Base-by-base conservation (phyloP, 352 stramenopile genomes). In the Plasmopara halstedii region DNA sequence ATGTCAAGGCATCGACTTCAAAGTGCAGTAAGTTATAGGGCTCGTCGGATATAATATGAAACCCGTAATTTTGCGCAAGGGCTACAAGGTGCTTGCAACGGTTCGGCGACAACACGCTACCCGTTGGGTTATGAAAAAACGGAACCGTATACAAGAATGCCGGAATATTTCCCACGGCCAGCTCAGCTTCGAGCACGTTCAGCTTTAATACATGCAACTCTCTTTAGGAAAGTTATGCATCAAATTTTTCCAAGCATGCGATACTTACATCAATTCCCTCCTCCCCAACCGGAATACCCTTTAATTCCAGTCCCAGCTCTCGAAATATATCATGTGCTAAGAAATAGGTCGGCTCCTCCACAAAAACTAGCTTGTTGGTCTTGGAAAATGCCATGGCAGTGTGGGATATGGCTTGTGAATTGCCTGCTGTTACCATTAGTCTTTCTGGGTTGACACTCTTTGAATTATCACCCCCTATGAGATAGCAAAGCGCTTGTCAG, bases 301-400 rank as follows among this genome's bases (percentile, higher is more conserved):
- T 64, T 22, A 97, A 44, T 19, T 85, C 67, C 9, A 97, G 58
- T 15, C 84, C 79, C 50, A 96, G 73, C 43, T 94, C 88, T 23
- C 69, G 69, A 41, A 98, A 97, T 65, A 98, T 96, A 29, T 86
- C 67, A 27, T 86, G 75, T 6, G 79, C 88, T 10, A 97, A 59
- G 47, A 97, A 97, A 60, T 98, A 97, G 4, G 88, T 96, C 9
- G 90, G 92, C 14, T 90, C 69, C 58, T 97, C 89, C 3, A 97
- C 72, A 49, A 94, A 90, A 10, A 95, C 85, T 14, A 85, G 70
- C 65, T 94, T 89, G 44, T 78, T 85, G 38, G 71, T 73, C 40
- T 75, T 66, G 13, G 81, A 70, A 18, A 89, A 81, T 15, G 70
- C 61, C 17, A 84, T 84, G 22, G 79, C 88, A 0, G 89, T 56